Evolutionary conservation across 1,139 yeast genomes (phyloP).

Genomic region (Taiozyma onychis): DNA sequence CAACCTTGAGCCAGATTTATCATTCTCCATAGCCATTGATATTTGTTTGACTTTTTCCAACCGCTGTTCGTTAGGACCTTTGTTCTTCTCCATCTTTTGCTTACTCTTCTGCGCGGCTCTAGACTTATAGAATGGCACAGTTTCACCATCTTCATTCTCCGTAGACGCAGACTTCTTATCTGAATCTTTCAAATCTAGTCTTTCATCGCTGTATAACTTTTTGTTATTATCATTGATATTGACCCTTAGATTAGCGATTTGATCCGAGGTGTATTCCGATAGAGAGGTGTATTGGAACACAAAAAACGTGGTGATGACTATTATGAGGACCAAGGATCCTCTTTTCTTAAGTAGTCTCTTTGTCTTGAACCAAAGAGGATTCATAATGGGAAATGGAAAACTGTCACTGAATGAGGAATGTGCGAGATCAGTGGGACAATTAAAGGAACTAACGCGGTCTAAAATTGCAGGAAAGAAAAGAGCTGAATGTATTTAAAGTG

Average conservation of each 20-base stretch:
- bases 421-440: background rate
- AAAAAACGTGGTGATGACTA: constrained; percentile 5
- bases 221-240: background rate
- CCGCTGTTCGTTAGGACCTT: constrained; percentile 3
- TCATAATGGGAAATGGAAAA: background rate
- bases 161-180: background rate
- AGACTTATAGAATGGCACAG: constrained; percentile 21
- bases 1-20: constrained; percentile 19
- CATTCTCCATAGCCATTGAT: constrained; percentile 14
- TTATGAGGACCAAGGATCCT: constrained; percentile 9
- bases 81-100: background rate
- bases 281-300: constrained; percentile 13
- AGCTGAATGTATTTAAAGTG: too few species aligned
- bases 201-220: background rate
- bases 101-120: constrained; percentile 12
- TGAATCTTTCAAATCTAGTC: background rate
- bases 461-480: too few species aligned
- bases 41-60: constrained; percentile 12
- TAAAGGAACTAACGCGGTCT: too few species aligned
- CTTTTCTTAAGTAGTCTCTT: constrained; percentile 13
- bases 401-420: background rate
- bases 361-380: constrained; percentile 2
- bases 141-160: constrained; percentile 11
- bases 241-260: constrained; percentile 3
- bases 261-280: constrained; percentile 7